Base-by-base conservation (phyloP, 1,139 yeast species). In the Nakaseomyces delphensis region DNA sequence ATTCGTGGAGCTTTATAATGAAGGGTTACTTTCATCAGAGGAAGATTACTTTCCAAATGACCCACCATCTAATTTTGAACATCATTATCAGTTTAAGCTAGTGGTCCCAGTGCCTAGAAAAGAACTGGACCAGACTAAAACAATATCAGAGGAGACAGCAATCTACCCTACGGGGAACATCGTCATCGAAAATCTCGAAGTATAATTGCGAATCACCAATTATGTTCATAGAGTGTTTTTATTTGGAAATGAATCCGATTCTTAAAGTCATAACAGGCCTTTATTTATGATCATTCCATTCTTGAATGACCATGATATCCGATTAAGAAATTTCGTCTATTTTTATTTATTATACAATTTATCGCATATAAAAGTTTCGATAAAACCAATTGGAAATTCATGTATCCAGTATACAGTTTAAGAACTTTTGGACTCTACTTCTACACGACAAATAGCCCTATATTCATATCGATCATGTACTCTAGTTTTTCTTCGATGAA, bases 81-180 rank as follows among this genome's bases (percentile, higher is more conserved):
- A 75, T 50, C 48, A 57, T 13, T 77, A 67, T 55, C 48, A 53
- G 1, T 76, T 79, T 60, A 65, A 64, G 46, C 60, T 78, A 45
- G 64, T 67, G 42, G 69, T 77, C n/a, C 76, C 80, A 1, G 71
- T 74, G 62, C 84, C 85, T 5, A 69, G 83, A 39, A 62, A 58
- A 29, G 68, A 69, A 35, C 50, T 79, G n/a, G 59, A 55, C 2
- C 57, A 59, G 8, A 54, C 59, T 7, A 41, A 51, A 2, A 54
- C 42, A 4, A 66, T 80, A 13, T 52, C 56, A 16, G 73, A 75
- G 28, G 73, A 68, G 42, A 56, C 62, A 11, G 57, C 66, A 5
- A 63, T 80, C 3, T 77, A 68, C 66, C 86, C 86, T 4, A 75
- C 70, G 43, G 87, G 85, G 3, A 77, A 72, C 48, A 56, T 79